Base-by-base conservation (phyloP, 2,329 filamentous ascomycete species). In the Fusarium paranaense region DNA sequence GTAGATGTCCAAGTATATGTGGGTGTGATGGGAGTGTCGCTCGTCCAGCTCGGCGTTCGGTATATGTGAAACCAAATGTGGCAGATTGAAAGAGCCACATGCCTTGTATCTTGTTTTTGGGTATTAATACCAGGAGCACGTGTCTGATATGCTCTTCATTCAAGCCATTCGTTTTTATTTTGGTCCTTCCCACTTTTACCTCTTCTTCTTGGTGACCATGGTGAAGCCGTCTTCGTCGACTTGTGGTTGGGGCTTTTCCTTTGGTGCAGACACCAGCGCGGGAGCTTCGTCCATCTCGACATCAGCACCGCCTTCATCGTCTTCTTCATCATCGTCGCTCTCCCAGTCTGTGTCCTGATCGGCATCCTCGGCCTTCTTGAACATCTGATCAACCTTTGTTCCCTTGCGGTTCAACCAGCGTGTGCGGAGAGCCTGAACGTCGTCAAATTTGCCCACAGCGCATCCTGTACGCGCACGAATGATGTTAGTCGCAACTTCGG, bases 221-320 rank as follows among this genome's bases (percentile, higher is more conserved):
- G 91, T 94, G 81, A 96, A 96, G 6, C 94, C 94, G 79, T 96
- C 94, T 75, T 95, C 93, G 81, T 96, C 94, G 54, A 95, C 87
- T 81, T 94, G 90, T 0, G 93, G 93, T 79, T 89, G 88, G 18
- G 86, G 82, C 83, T 91, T 94, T 82, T 94, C 90, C 81, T 87
- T 91, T 16, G 86, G 85, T 54, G 81, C 85, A 42, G 86, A 80
- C 45, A 91, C 88, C 71, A 93, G 82, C 52, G 88, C 83, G 9
- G 92, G 91, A 38, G 93, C 93, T 70, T 95, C 93, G 45, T 85
- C 89, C 91, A 94, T 94, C 58, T 92, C 88, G 13, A 90, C 87
- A 80, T 92, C 91, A 7, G 84, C 87, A 18, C 86, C 86, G 4
- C 87, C 87, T 11, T 87, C 89, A 11, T 88, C 87, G 4, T 88